Evolutionary conservation across 2,329 filamentous ascomycete genomes (phyloP), one percentile per base, ranked within the genome.

Genomic region (Beauveria sp.): DNA sequence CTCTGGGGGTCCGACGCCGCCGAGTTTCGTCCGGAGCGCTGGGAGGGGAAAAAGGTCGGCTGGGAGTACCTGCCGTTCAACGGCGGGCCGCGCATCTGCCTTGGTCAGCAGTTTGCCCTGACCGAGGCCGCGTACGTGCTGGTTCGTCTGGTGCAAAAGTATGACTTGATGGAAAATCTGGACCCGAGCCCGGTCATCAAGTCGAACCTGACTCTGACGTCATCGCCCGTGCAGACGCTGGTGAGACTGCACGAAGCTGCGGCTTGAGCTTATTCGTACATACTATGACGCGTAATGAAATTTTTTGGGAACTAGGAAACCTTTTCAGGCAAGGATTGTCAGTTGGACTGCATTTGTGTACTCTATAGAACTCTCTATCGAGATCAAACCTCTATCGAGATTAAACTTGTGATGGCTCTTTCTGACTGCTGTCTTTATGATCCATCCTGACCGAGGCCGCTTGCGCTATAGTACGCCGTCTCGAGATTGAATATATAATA

Each of bases 31-130:
- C 75, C 74, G 0, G 73, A 75, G 56, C 64, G 75, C 14, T 77
- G 74, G 75, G 72, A 72, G 44, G 64, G 61, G 54, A 60, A 63
- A 0, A 65, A 69, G 14, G 55, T 65, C 30, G 68, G 68, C 7
- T 75, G 70, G 71, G 72, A 68, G 18, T 75, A 70, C 48, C 64
- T 72, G 7, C 71, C 71, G 2, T 76, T 75, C 61, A 76, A 72
- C 55, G 72, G 70, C 3, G 73, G 72, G 0, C 74, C 74, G 10
- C 65, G 73, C 37, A 85, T 87, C 68, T 88, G 86, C 71, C 81
- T 89, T 61, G 85, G 86, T 2, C 86, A 90, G 78, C 86, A 90
- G 72, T 90, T 90, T 68, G 88, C 88, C 5, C 73, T 90, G 43
- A 89, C 86, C 0, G 87, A 90, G 76, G 86, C 87, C 73, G 76